Conservation (phyloP, 805 yeast genomes). For the Ogataea siamensis region DNA sequence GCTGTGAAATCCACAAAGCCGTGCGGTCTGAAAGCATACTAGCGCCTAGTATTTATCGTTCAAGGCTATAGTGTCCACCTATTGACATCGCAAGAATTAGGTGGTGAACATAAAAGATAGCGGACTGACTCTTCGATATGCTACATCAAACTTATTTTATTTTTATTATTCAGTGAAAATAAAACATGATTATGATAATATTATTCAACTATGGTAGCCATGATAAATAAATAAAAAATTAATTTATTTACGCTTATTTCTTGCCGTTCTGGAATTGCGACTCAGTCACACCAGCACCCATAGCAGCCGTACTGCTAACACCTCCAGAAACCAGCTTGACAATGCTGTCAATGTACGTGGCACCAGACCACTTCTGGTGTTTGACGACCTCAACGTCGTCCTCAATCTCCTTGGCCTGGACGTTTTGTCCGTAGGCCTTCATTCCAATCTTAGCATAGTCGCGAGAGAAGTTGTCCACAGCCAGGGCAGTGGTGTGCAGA, state of each 20-base stretch:
- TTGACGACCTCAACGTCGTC: slow-evolving; percentile 91
- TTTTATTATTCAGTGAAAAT: too few relatives aligned
- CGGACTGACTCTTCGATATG: too few relatives aligned
- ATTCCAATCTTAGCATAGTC: slow-evolving; percentile 80
- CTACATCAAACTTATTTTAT: too few relatives aligned
- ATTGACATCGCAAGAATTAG: too few relatives aligned
- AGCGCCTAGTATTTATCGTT: too few relatives aligned
- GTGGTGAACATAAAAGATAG: too few relatives aligned
- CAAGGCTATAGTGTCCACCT: too few relatives aligned
- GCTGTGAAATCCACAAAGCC: not conserved
- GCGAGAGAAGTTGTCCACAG: slow-evolving; percentile 79
- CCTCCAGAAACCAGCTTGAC: slow-evolving; percentile 93
- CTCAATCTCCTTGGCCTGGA: slow-evolving; percentile 86
- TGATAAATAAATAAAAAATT: too few relatives aligned
- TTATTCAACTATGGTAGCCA: not conserved
- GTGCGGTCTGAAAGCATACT: not conserved
- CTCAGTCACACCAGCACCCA: slow-evolving; percentile 98
- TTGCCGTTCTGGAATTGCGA: slow-evolving; percentile 70
- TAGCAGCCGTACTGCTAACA: slow-evolving; percentile 92
- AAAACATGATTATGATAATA: not conserved
- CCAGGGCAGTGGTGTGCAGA: slow-evolving; percentile 91
- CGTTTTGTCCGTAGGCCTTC: slow-evolving; percentile 90
- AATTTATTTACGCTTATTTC: not conserved
- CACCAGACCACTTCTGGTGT: slow-evolving; percentile 99
- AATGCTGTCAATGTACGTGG: slow-evolving; percentile 89